Evolutionary conservation across 495 filamentous ascomycete genomes (phyloP), one percentile per base, ranked within the genome.

Genomic region (Gamarada debralockiae): DNA sequence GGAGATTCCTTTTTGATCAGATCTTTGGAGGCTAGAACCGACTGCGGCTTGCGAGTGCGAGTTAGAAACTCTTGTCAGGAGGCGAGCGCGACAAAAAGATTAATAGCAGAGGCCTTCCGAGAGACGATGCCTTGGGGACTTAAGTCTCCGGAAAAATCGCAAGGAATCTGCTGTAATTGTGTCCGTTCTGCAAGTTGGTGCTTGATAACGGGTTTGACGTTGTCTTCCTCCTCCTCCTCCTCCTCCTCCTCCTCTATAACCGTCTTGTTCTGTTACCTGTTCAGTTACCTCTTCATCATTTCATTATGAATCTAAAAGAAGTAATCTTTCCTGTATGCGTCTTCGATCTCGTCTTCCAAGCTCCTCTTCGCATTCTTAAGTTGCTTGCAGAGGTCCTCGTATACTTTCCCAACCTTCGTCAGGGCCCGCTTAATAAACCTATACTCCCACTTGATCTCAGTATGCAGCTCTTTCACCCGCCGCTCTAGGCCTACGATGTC

Each of bases 381-480:
- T 41, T 41, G 33, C 17, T 40, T 39, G 9, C 36, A 18, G 22
- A 50, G 48, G 21, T 50, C 23, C n/a, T 20, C 18, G 27, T 52
- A 31, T 38, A 43, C 23, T 38, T 18, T 18, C 23, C 38, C 15
- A 10, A 6, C 46, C 43, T 53, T 12, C 31, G 18, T 46, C n/a
- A 27, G 50, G 13, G 50, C 55, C 39, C 22, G 48, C 40, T 52
- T 47, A 23, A 57, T 47, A 12, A 42, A 45, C 27, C 29, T 38
- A 20, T 57, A 54, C 50, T 41, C 39, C 33, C 27, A 29, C 29
- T 24, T 24, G 41, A 57, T 23, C 34, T 38, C 13, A 9, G 18
- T 38, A 44, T 20, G 20, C 17, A 39, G 31, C 8, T 4, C 47
- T 17, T 36, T 53, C 3, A 42, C 5, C 18, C 23, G 34, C 3